phyloP scores from a whole-genome alignment of 1,284 basidiomycete genomes.

The Tilletia caries region DNA sequence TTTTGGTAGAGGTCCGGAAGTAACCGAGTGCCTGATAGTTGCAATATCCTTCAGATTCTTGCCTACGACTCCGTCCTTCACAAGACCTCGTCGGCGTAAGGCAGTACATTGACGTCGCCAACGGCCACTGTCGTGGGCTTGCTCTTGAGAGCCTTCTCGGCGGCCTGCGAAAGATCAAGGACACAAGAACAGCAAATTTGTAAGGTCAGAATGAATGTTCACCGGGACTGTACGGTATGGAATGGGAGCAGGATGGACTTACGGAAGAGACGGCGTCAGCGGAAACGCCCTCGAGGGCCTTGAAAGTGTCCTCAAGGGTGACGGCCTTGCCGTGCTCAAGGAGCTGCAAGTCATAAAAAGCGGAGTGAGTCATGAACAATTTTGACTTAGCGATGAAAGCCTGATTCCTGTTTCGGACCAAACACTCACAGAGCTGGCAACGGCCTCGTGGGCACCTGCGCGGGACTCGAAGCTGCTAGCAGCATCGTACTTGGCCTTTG shows the following conservation, averaged over 20 bases:
- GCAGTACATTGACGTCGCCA: conserved; percentile 46
- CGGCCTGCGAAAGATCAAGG: conserved; percentile 22
- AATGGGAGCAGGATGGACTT: too few relatives aligned
- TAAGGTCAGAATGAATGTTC: too few relatives aligned
- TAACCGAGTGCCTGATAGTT: too few relatives aligned
- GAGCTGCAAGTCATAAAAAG: conserved; percentile 19
- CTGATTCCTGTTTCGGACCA: neutral
- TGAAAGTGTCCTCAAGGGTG: conserved; percentile 33
- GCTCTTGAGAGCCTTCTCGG: conserved; percentile 47
- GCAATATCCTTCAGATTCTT: too few relatives aligned
- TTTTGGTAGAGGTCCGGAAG: too few relatives aligned
- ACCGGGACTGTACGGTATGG: too few relatives aligned
- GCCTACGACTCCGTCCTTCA: conserved; percentile 19
- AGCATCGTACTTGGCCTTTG: conserved; percentile 49
- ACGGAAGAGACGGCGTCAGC: conserved; percentile 30
- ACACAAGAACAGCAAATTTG: conserved; percentile 5
- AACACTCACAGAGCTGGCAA: conserved; percentile 22
- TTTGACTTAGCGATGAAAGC: too few relatives aligned
- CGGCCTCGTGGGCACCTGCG: conserved; percentile 35
- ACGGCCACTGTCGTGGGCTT: conserved; percentile 50
- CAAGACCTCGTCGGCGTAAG: conserved; percentile 50
- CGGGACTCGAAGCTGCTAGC: conserved; percentile 42
- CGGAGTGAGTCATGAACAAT: neutral
- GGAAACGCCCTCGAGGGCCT: conserved; percentile 40
- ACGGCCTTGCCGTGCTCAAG: conserved; percentile 31